Base-by-base conservation (phyloP, 345 rosid species). In the Xanthoceras sorbifolium region DNA sequence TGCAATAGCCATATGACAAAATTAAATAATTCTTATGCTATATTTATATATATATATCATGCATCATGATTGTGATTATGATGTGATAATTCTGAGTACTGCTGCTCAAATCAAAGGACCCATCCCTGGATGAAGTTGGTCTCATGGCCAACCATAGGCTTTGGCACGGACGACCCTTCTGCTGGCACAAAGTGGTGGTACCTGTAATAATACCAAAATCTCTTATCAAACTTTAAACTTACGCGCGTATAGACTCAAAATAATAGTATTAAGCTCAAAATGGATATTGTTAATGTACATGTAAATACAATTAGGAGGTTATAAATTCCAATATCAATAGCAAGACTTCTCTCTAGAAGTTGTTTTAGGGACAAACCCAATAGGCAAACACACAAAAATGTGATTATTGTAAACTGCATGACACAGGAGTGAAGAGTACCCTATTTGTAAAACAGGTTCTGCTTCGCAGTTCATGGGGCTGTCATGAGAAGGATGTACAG, bases 71-170 rank as follows among this genome's bases (percentile, higher is more conserved):
- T 6, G 44, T 40, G 44, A 48, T 36, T 2, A 48, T 15, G 54
- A 48, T 14, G 17, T 48, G 18, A 22, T 22, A 17, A 18, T 12
- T 34, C 34, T 8, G 10, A 31, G 12, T 3, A 38, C 60, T n/a
- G n/a, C n/a, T n/a, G n/a, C n/a, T n/a, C n/a, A n/a, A n/a, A n/a
- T 91, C 85, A 91, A 74, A 93, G 84, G 73, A 90, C 85, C 98
- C 98, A 93, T 79, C 92, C 93, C 40, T 93, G 90, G 78, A 89
- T 81, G 93, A 90, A 89, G 86, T 89, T 90, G 67, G 96, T 91
- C 84, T 89, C 94, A 71, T 57, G 62, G 25, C 79, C 67, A 38
- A 79, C 85, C 84, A 77, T 81, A 81, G 69, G 83, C 84, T 85
- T 90, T 42, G 83, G 46, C 62, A 73, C 82, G 6, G 93, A 86